These are phyloP conservation scores for Spinacia oleracea DNA, from an alignment of 179 eudicot species.

Conservation along the genomic window DNA sequence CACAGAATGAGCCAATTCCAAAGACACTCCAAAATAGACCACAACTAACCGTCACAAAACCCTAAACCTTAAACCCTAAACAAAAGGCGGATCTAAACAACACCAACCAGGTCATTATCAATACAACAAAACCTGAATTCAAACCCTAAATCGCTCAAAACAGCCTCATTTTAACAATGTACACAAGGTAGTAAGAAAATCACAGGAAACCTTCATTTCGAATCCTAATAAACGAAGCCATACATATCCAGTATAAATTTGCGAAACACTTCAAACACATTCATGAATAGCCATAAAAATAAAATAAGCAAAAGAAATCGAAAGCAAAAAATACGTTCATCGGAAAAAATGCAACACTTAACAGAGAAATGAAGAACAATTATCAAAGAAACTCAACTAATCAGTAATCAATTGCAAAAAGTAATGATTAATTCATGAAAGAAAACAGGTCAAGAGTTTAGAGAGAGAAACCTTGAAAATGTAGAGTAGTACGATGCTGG, in stretches of 20 bases:
- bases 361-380: neutral
- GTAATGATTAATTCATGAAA: neutral
- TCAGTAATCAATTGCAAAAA: neutral
- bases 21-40: neutral
- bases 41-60: neutral
- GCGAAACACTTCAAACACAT: neutral
- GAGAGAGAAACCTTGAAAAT: constrained; percentile 19
- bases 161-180: neutral
- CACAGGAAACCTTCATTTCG: neutral
- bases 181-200: too few relatives aligned
- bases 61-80: constrained; percentile 6
- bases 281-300: neutral
- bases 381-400: neutral
- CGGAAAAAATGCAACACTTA: neutral
- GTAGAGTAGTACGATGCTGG: neutral
- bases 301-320: neutral
- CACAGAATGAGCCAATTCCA: neutral
- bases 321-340: neutral
- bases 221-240: neutral
- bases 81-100: neutral
- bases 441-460: neutral
- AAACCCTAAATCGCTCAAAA: neutral
- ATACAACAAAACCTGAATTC: neutral
- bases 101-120: neutral
- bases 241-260: neutral